These are phyloP conservation scores for Parmales sp. DNA, from an alignment of 108 stramenopile species.

Conservation along the genomic window DNA sequence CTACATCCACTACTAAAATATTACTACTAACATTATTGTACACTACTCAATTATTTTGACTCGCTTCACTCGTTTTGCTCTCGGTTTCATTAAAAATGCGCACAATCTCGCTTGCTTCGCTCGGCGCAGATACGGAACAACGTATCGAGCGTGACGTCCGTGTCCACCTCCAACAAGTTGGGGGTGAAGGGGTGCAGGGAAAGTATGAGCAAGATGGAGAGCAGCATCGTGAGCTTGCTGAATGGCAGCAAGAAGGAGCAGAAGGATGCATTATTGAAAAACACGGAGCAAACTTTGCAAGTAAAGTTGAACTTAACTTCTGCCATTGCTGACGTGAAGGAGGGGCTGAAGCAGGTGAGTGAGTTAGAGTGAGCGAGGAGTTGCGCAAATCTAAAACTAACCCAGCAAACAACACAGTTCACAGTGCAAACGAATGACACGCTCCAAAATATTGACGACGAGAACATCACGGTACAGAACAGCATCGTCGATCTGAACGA, in stretches of 20 bases:
- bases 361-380: no score
- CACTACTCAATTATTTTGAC: no score
- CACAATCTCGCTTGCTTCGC: neutral
- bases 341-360: neutral
- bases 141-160: neutral
- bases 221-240: neutral
- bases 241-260: conserved; percentile 11
- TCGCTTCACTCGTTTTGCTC: no score
- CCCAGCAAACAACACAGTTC: neutral
- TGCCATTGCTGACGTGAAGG: neutral
- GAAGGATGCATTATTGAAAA: neutral
- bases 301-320: neutral
- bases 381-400: no score
- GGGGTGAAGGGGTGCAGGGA: neutral
- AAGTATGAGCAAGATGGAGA: neutral
- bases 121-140: neutral
- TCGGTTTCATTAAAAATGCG: no score
- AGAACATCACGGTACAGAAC: neutral
- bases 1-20: neutral
- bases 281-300: neutral
- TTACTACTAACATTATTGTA: neutral
- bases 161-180: neutral
- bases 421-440: no score
- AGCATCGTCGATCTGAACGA: conserved; percentile 7
- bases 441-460: neutral